phyloP scores from a whole-genome alignment of 202 grass and related monocot genomes.

The Musa balbisiana region DNA sequence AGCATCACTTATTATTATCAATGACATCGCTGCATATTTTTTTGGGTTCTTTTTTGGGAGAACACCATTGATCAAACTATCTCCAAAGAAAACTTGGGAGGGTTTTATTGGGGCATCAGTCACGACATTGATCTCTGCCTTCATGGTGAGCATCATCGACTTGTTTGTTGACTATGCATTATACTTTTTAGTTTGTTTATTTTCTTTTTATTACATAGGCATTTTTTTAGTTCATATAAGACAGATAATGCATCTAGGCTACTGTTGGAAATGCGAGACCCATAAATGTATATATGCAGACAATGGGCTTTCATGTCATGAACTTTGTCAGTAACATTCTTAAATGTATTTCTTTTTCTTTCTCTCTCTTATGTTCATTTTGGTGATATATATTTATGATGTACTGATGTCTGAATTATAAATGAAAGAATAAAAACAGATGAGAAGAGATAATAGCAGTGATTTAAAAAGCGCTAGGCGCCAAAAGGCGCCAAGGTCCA shows the following conservation, averaged over 20 bases:
- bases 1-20: constrained; percentile 80
- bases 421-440: not conserved
- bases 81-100: constrained; percentile 93
- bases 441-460: not conserved
- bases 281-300: not conserved
- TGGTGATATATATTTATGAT: not conserved
- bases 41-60: constrained; percentile 94
- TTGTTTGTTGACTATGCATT: not conserved
- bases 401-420: not conserved
- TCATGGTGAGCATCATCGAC: constrained; percentile 45
- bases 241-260: not conserved
- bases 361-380: not conserved
- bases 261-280: not conserved
- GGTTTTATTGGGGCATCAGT: constrained; percentile 81
- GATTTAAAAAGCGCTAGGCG: too few relatives aligned
- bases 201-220: not conserved
- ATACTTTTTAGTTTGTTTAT: not conserved
- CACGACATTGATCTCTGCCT: constrained; percentile 71
- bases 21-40: constrained; percentile 89
- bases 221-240: not conserved
- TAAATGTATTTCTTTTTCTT: not conserved
- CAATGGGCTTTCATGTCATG: not conserved
- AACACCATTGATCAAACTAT: constrained; percentile 85
- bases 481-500: too few relatives aligned
- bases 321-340: not conserved